phyloP scores from a whole-genome alignment of 306 rosid species.

The Mimosa pudica region DNA sequence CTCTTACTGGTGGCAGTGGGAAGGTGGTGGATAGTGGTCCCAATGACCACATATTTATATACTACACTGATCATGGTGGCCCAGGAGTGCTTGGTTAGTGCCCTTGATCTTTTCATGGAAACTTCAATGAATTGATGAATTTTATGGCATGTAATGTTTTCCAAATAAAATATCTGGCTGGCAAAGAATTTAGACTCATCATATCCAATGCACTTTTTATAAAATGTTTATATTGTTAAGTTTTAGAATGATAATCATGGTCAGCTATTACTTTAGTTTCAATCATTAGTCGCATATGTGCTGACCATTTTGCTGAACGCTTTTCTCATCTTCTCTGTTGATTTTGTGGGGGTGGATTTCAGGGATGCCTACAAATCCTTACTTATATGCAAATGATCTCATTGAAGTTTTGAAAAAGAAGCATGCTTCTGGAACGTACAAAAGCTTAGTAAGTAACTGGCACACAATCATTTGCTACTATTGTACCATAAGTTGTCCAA shows the following conservation, averaged over 20 bases:
- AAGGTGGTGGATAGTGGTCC: conserved; percentile 97
- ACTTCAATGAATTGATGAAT: neutral
- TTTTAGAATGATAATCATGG: neutral
- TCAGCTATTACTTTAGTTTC: neutral
- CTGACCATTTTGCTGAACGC: conserved; percentile 13
- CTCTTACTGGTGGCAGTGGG: conserved; percentile 88
- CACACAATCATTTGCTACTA: conserved; percentile 17
- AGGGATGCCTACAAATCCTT: conserved; percentile 91
- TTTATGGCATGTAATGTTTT: neutral
- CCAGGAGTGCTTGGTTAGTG: conserved; percentile 96
- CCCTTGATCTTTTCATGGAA: conserved; percentile 13
- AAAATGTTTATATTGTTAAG: neutral
- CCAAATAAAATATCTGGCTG: neutral
- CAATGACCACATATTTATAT: conserved; percentile 85
- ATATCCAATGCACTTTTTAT: neutral
- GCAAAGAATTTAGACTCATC: conserved; percentile 6
- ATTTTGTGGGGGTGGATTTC: conserved; percentile 29
- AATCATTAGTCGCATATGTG: neutral
- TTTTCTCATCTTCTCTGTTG: conserved; percentile 6
- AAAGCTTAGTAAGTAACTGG: conserved; percentile 62
- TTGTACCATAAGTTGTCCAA: conserved; percentile 1
- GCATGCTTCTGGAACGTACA: conserved; percentile 82
- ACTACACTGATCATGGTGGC: conserved; percentile 90
- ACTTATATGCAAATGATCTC: conserved; percentile 70
- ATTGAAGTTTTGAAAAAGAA: conserved; percentile 79